Conservation (phyloP, 1,284 basidiomycete species). For the Tausonia pullulans region DNA sequence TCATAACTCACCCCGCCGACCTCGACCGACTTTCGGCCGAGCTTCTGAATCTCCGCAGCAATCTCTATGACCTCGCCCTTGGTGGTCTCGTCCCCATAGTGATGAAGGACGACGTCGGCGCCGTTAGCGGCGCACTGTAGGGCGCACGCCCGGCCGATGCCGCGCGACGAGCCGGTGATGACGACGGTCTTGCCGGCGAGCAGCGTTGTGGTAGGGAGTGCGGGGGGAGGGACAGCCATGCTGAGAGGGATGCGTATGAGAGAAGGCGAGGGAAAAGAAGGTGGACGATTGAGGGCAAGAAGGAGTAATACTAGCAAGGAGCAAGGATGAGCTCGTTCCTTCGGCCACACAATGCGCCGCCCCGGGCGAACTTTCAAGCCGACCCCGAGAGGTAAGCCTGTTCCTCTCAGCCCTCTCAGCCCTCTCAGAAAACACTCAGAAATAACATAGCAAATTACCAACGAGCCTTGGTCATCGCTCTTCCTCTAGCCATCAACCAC, state of each 20-base stretch:
- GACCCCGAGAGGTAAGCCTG: no score
- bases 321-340: no score
- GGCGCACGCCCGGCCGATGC: conserved; percentile 67
- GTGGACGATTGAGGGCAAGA: no score
- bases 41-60: conserved; percentile 43
- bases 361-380: no score
- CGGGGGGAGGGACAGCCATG: background rate
- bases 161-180: conserved; percentile 64
- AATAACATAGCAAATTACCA: no score
- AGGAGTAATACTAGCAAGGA: no score
- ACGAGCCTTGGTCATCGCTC: no score
- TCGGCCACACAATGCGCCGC: no score
- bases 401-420: no score
- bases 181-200: conserved; percentile 53
- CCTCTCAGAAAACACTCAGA: no score
- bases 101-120: conserved; percentile 58
- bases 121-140: conserved; percentile 51
- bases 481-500: conserved; percentile 17
- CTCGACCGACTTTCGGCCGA: conserved; percentile 32
- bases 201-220: conserved; percentile 29
- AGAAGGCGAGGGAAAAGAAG: background rate
- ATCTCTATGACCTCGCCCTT: conserved; percentile 36
- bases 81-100: conserved; percentile 52
- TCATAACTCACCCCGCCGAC: conserved; percentile 40
- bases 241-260: background rate